Base-by-base conservation (phyloP, 305 asterid species). In the Ruellia speciosa region DNA sequence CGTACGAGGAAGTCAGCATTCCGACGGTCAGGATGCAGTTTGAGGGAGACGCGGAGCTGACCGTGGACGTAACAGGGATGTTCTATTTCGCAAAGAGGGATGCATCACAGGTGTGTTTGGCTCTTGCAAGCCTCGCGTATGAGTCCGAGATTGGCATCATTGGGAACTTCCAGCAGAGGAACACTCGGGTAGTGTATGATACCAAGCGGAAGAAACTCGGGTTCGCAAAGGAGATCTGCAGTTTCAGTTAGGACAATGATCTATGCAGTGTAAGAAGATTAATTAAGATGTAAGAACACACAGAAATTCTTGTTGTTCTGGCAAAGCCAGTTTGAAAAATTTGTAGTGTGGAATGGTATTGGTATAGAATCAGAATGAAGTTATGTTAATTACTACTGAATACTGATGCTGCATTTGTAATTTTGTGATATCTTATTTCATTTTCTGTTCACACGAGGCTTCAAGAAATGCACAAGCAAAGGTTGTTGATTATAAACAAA, bases 91-190 rank as follows among this genome's bases (percentile, higher is more conserved):
- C 73, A 15, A 86, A 73, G 69, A 64, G 64, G 33, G 95, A 86
- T 45, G 93, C 82, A 0, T 84, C 94, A 51, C 97, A 84, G 75
- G 97, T 78, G 70, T 89, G 97, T 63, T 78, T 89, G 73, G 95
- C 95, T 43, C 66, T 89, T 24, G 88, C 95, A 11, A 86, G 97
- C 77, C 90, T 89, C 7, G 59, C 79, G 0, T 81, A 65, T 52
- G 97, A 89, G 56, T 77, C 71, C 50, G 87, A 78, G 73, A 75
- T 72, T 35, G 97, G 94, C 39, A 89, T 89, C n/a, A 76, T 89
- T 56, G 95, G 95, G 63, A 89, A 89, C 62, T 89, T 77, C 70
- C 97, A 89, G 81, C 97, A 89, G 76, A 80, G 82, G 64, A 86
- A 89, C 52, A 79, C 80, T 0, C 77, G 97, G 67, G 93, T 86